Evolutionary conservation across 495 filamentous ascomycete species (phyloP), one percentile per base, ranked within the genome.

Genomic region (Aspergillus baeticus): DNA sequence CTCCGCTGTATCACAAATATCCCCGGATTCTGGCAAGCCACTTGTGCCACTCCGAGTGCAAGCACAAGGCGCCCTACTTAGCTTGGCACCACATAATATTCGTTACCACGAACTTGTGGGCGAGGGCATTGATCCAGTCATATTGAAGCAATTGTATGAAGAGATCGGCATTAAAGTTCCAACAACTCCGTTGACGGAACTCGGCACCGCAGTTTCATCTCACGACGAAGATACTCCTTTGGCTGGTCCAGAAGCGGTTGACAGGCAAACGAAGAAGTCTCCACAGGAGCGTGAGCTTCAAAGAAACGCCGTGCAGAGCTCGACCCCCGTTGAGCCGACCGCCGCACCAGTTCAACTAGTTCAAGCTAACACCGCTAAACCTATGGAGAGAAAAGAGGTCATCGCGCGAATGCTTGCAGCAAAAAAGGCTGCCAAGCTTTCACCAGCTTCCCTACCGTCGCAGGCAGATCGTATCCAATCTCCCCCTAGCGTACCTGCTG

Each of bases 331-430:
- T 20, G 34, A 62, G 55, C 23, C 58, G 46, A 48, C 51, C 21
- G 20, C 61, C 37, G 26, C 37, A 5, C 10, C 54, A 0, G 1
- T 63, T 21, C n/a, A 60, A 10, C 29, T 59, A 26, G 29, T 51
- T 10, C 72, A 65, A 47, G 48, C 59, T 14, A 60, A 65, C 2
- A 17, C 62, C 6, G 57, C 55, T 4, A 84, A 83, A 59, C 78
- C 82, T 7, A 74, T 90, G 62, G 87, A 90, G 60, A 80, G 89
- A 26, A 91, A 91, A 59, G 87, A 91, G 57, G 80, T 89, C 37
- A 89, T 90, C 62, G 87, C 88, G 15, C 80, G 84, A 39, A 83
- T 90, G 64, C 77, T 89, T 45, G 88, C 89, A 36, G 86, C 72
- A 1, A 81, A 79, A 56, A 29, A 29, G 26, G 75, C 76, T 59